Evolutionary conservation across 768 basidiomycete species (phyloP).

Genomic region (Auricularia sp.): DNA sequence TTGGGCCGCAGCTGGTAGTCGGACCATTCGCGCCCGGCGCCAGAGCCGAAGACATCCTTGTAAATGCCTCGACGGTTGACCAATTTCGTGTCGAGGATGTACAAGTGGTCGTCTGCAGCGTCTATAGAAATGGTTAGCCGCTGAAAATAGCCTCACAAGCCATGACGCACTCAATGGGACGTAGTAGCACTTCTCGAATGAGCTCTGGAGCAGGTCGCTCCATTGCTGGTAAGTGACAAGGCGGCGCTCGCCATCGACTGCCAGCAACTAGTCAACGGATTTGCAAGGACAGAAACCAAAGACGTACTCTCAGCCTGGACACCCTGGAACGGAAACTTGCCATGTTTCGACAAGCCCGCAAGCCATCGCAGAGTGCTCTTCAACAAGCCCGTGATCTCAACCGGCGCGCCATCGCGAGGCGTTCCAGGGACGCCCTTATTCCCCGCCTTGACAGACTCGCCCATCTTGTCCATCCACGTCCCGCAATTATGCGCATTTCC

Average conservation of each 20-base stretch:
- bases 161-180: constrained; percentile 59
- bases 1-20: constrained; percentile 94
- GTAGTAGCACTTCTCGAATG: constrained; percentile 88
- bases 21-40: constrained; percentile 81
- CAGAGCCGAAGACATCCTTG: constrained; percentile 95
- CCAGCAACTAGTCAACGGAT: neutral
- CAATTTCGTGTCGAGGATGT: constrained; percentile 57
- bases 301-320: constrained; percentile 69
- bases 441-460: constrained; percentile 81
- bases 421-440: constrained; percentile 95
- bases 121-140: constrained; percentile 32
- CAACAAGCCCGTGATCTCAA: constrained; percentile 89
- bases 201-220: constrained; percentile 70
- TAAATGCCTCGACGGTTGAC: constrained; percentile 92
- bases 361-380: constrained; percentile 94
- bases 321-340: constrained; percentile 83
- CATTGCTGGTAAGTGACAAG: constrained; percentile 86
- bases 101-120: constrained; percentile 56
- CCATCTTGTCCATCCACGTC: constrained; percentile 99
- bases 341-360: constrained; percentile 47
- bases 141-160: neutral
- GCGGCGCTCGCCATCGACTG: constrained; percentile 61
- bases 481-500: constrained; percentile 83
- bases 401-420: constrained; percentile 88
- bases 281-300: neutral